Evolutionary conservation across 2,329 filamentous ascomycete genomes (phyloP), one percentile per base, ranked within the genome.

Genomic region (Cytospora mali): DNA sequence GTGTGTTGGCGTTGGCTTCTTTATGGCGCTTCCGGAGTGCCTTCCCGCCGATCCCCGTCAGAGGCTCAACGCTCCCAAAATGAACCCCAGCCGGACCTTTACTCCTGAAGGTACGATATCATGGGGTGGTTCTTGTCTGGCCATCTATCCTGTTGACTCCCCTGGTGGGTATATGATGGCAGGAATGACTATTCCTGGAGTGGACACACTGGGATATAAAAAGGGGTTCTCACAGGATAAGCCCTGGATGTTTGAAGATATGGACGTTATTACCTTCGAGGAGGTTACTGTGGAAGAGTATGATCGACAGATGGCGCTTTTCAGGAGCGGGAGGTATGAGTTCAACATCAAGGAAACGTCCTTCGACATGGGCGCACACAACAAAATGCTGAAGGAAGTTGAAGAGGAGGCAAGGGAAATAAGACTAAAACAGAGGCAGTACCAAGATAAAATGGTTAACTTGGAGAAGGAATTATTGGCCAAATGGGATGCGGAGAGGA

Each of bases 281-380:
- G 76, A 80, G 61, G 83, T 86, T 16, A 76, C 68, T 35, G 80
- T 85, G 65, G 72, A 75, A 14, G 81, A 85, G 65, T 80, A 84
- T 39, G 80, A 84, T 61, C 67, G 71, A 11, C 66, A 81, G 54
- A 73, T 85, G 28, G 75, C 75, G 1, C 70, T 77, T 1, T 86
- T 84, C 69, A 73, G 77, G 27, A 77, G 77, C 18, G 84, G 83
- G 0, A 71, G 76, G 51, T 86, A 84, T 63, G 71, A 79, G 54
- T 86, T 81, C 69, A 72, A 82, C 60, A 81, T 76, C 68, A 77
- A 83, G 58, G 72, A 80, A 1, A 72, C 76, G 0, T 74, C 76
- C 25, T 85, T 86, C 64, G 83, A 86, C 63, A 84, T 86, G 81
- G 77, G 72, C 6, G 78, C 78, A 63, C 82, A 86, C 69, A 85